Percentiles rank a stretch among this genome's conserved stretches.
phyloP scores from a whole-genome alignment of 2,329 filamentous ascomycete species.

The Ceratocystis diversiconidia region DNA sequence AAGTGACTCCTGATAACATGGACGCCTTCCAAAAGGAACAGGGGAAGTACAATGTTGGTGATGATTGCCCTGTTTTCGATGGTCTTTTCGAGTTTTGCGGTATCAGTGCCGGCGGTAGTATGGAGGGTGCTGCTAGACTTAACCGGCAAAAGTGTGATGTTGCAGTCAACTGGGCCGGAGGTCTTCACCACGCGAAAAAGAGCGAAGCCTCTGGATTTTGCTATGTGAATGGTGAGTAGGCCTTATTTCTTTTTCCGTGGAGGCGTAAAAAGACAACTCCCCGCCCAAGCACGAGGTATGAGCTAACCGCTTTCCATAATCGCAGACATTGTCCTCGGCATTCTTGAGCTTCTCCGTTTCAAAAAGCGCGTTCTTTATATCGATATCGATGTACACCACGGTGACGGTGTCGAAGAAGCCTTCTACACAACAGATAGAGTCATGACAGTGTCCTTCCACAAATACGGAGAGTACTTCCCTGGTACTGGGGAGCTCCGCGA shows the following conservation, averaged over 20 bases:
- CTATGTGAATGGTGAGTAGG: conserved; percentile 74
- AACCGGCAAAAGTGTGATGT: conserved; percentile 90
- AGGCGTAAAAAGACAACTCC: neutral
- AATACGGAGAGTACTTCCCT: conserved; percentile 93
- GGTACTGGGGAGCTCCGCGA: conserved; percentile 79
- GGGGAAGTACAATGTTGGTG: conserved; percentile 83
- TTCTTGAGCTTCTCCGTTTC: conserved; percentile 78
- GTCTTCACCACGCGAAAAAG: conserved; percentile 94
- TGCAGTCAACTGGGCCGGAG: conserved; percentile 95
- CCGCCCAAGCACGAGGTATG: neutral
- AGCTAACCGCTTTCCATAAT: neutral
- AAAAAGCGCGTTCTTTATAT: conserved; percentile 96
- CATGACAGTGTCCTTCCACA: conserved; percentile 89
- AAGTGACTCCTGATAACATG: conserved; percentile 98
- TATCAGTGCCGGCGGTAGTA: conserved; percentile 82
- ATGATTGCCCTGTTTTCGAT: conserved; percentile 95
- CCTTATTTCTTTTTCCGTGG: neutral
- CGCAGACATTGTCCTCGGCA: conserved; percentile 76
- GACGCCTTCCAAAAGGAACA: conserved; percentile 69
- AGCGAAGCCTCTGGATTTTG: conserved; percentile 93
- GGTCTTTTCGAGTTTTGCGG: conserved; percentile 95
- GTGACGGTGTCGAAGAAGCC: conserved; percentile 83
- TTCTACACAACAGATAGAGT: conserved; percentile 88
- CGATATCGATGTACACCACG: conserved; percentile 89
- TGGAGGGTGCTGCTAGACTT: conserved; percentile 83